A percentile compares a stretch with the other conserved stretches of the same genome.
phyloP scores from a whole-genome alignment of 164 flowering plant genomes.

The Cinnamomum chago region DNA sequence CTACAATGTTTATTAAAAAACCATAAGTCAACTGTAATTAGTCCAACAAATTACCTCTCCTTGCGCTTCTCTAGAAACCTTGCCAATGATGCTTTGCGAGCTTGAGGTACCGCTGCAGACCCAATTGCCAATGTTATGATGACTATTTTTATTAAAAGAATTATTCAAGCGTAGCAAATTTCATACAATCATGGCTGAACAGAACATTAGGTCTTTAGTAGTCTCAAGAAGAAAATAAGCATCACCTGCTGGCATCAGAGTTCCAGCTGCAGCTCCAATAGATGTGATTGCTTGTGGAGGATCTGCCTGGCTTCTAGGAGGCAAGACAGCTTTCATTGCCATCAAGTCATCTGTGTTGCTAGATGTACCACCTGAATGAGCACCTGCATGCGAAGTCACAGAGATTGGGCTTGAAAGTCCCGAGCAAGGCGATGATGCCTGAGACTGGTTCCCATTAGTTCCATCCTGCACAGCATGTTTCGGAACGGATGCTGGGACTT shows the following conservation, averaged over 20 bases:
- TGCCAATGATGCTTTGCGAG: slow-evolving; percentile 87
- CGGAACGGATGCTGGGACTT: slow-evolving; percentile 34
- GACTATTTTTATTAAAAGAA: not conserved
- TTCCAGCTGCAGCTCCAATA: slow-evolving; percentile 29
- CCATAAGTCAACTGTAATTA: not conserved
- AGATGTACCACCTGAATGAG: slow-evolving; percentile 54
- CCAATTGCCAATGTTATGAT: not conserved
- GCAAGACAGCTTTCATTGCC: slow-evolving; percentile 29
- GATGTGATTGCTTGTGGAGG: slow-evolving; percentile 25
- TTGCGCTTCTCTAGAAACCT: slow-evolving; percentile 87
- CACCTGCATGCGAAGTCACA: slow-evolving; percentile 48
- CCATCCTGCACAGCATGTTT: slow-evolving; percentile 35
- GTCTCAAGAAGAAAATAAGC: not conserved
- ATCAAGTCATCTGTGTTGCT: slow-evolving; percentile 45
- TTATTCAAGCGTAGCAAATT: not conserved
- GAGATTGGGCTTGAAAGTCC: slow-evolving; percentile 66
- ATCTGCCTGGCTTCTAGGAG: slow-evolving; percentile 45
- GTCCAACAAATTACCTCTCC: slow-evolving; percentile 53
- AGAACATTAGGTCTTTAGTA: not conserved
- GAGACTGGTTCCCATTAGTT: slow-evolving; percentile 33
- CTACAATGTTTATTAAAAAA: not conserved
- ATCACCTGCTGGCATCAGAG: slow-evolving; percentile 60
- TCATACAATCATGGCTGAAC: not conserved
- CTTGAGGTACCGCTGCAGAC: slow-evolving; percentile 68
- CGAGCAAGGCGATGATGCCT: slow-evolving; percentile 35